phyloP scores from a whole-genome alignment of 805 yeast genomes.

The Cyberlindnera mississippiensis region DNA sequence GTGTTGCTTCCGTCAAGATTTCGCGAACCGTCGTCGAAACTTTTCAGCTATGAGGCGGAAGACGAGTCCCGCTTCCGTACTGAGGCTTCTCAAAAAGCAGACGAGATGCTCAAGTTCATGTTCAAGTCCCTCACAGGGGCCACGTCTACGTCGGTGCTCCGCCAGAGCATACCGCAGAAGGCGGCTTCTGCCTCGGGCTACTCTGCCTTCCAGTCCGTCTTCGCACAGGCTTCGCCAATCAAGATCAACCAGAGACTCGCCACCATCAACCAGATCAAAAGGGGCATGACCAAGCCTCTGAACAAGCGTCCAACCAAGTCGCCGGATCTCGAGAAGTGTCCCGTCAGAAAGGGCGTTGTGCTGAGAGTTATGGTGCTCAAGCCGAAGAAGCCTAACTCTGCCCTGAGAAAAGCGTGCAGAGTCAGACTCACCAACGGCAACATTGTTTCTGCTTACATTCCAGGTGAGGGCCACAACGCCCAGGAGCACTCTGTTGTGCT shows the following conservation, averaged over 20 bases:
- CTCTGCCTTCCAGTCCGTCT: conserved; percentile 12
- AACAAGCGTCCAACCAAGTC: conserved; percentile 50
- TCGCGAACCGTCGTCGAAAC: neutral
- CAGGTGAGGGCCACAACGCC: conserved; percentile 98
- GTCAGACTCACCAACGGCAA: conserved; percentile 89
- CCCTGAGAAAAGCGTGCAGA: conserved; percentile 95
- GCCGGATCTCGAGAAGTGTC: conserved; percentile 80
- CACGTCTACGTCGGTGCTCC: conserved; percentile 16
- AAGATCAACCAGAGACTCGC: conserved; percentile 37
- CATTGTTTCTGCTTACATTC: conserved; percentile 86
- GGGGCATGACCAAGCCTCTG: conserved; percentile 57
- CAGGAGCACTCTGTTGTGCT: conserved; percentile 96
- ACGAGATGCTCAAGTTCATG: conserved; percentile 22
- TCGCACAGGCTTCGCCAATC: conserved; percentile 16
- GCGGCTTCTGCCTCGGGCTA: conserved; percentile 3
- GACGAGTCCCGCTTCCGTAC: no score
- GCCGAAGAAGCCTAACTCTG: conserved; percentile 98
- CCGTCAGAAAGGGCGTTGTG: conserved; percentile 91
- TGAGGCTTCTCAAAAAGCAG: no score
- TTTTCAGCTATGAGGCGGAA: no score
- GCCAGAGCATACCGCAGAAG: conserved; percentile 11
- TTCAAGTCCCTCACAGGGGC: conserved; percentile 23
- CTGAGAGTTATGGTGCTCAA: conserved; percentile 90
- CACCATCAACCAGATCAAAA: conserved; percentile 72
- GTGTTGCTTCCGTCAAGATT: no score